phyloP scores from a whole-genome alignment of 2,329 filamentous ascomycete genomes.

The Fusarium cicatricum region DNA sequence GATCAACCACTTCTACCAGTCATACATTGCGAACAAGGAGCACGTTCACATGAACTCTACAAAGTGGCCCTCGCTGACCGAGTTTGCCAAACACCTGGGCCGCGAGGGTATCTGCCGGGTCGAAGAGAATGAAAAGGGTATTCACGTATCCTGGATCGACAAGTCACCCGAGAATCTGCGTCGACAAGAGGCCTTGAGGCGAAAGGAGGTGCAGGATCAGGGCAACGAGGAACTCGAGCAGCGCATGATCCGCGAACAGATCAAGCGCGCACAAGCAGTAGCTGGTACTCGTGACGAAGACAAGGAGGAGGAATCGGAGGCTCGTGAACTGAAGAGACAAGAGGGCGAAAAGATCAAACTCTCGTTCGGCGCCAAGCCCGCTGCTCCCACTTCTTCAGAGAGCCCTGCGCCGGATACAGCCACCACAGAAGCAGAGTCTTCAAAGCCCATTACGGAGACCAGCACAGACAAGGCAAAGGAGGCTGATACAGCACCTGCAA shows the following conservation, averaged over 20 bases:
- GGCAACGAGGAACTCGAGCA: conserved; percentile 92
- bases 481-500: conserved; percentile 36
- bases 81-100: conserved; percentile 88
- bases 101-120: conserved; percentile 88
- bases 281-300: conserved; percentile 53
- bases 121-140: conserved; percentile 85
- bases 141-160: conserved; percentile 91
- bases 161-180: conserved; percentile 86
- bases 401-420: conserved; percentile 21
- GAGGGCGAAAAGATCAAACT: conserved; percentile 81
- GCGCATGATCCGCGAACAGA: conserved; percentile 82
- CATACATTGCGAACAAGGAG: conserved; percentile 86
- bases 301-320: conserved; percentile 52
- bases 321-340: conserved; percentile 63
- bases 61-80: conserved; percentile 85
- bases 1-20: conserved; percentile 94
- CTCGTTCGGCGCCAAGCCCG: conserved; percentile 64
- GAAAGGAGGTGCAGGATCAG: conserved; percentile 86
- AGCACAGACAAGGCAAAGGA: conserved; percentile 13
- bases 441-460: conserved; percentile 8
- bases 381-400: conserved; percentile 32
- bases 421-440: conserved; percentile 6
- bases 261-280: conserved; percentile 73
- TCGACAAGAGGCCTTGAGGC: conserved; percentile 80
- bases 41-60: conserved; percentile 96